Evolutionary conservation across 139 green algal genomes (phyloP), one percentile per base, ranked within the genome.

Genomic region (Dunaliella sp.): DNA sequence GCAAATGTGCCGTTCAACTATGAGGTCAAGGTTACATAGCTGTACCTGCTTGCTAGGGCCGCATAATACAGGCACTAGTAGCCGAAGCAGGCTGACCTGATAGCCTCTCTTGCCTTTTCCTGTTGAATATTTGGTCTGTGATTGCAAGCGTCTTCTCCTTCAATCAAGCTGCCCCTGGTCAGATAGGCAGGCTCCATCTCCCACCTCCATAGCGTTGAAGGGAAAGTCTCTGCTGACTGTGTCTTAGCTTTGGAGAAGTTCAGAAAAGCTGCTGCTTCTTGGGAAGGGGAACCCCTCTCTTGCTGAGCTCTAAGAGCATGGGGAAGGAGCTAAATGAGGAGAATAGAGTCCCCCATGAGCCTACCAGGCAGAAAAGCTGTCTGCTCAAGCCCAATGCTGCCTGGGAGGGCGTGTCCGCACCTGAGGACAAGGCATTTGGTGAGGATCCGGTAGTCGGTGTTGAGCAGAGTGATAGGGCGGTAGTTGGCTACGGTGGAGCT

Each of bases 391-490:
- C 83, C 83, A 31, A 93, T 76, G 2, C 77, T 33, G 7, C 21
- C 0, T 0, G 35, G n/a, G 1, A 93, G 73, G 0, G 48, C 73
- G 0, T 36, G 25, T 1, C 24, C 59, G 3, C 90, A 25, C 0
- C 86, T 77, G 21, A 59, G 24, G 34, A 81, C 80, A 35, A 90
- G 38, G 36, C 88, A 76, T 2, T 80, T 81, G n/a, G 89, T 85
- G 0, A 88, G 34, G 0, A 90, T 35, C 0, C 85, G 83, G 58
- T 90, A 90, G 36, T 90, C 83, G 3, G 76, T 88, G 34, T 90
- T 86, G 3, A 88, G 79, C 1, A 93, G 81, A 3, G 83, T 90
- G 78, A 91, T 90, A 30, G 84, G 86, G 16, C 88, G 82, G 82
- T 91, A 91, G 58, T 82, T 90, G 38, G 24, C 58, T 24, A 75